These are phyloP conservation scores for Chytriomyces sp. DNA, from an alignment of 192 early-diverging fungal species.

Conservation along the genomic window DNA sequence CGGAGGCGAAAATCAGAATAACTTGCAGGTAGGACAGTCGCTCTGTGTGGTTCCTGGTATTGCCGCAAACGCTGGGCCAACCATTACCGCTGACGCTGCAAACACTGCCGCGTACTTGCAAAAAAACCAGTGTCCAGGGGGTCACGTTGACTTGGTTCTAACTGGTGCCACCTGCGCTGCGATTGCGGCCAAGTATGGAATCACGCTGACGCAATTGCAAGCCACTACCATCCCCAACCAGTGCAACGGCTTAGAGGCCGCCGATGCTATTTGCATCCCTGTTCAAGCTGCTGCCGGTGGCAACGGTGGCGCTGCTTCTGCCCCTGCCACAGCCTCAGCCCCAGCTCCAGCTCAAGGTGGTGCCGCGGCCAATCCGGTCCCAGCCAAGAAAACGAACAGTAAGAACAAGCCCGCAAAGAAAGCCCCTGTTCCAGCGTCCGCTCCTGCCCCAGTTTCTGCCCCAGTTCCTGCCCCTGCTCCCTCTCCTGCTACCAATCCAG, in stretches of 20 bases:
- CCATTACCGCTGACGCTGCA: constrained; percentile 4
- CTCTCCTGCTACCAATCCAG: no score
- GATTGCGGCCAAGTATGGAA: constrained; percentile 12
- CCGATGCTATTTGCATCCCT: constrained; percentile 22
- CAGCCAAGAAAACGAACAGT: no score
- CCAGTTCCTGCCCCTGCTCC: no score
- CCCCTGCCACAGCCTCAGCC: no score
- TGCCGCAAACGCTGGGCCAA: constrained; percentile 3
- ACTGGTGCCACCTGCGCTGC: constrained; percentile 5
- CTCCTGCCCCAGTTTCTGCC: no score
- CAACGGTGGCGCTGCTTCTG: no score
- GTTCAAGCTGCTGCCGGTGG: no score
- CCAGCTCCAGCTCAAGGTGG: no score
- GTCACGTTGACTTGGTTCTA: constrained; percentile 11
- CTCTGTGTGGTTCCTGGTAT: constrained; percentile 3
- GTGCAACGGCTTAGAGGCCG: background rate
- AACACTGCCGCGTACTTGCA: background rate
- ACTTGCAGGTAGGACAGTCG: background rate
- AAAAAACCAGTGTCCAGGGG: background rate
- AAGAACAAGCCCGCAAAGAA: no score
- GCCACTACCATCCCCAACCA: background rate
- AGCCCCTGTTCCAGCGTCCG: no score
- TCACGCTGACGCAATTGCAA: background rate
- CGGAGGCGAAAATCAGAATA: constrained; percentile 4
- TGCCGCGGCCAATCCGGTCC: no score